Percentiles rank a stretch among this genome's conserved stretches.
These are phyloP conservation scores for Musa troglodytarum DNA, from an alignment of 176 grass and related monocot genomes.

Conservation along the genomic window DNA sequence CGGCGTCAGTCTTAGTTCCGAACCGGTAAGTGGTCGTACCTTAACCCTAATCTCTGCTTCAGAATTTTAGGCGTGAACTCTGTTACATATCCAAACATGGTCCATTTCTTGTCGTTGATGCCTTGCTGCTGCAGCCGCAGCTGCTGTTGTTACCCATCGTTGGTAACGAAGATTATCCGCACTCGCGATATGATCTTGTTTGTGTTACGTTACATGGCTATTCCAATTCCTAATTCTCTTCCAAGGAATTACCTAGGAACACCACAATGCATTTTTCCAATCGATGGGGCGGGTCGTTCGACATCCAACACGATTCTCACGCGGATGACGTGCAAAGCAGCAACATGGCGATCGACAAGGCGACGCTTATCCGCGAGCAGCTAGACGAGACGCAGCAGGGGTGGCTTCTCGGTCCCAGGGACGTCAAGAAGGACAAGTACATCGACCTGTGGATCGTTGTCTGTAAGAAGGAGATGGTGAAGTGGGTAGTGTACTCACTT, in stretches of 20 bases:
- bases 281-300: slow-evolving; percentile 24
- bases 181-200: too few species aligned
- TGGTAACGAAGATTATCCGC: too few species aligned
- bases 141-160: too few species aligned
- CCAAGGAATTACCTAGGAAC: not conserved
- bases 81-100: too few species aligned
- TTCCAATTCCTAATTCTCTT: too few species aligned
- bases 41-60: too few species aligned
- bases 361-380: not conserved
- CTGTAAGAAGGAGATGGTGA: not conserved
- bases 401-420: slow-evolving; percentile 13
- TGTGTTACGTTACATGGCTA: too few species aligned
- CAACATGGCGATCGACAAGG: not conserved
- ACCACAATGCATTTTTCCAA: slow-evolving; percentile 10
- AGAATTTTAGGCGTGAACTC: too few species aligned
- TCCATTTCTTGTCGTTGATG: too few species aligned
- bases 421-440: slow-evolving; percentile 7
- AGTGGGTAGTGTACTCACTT: not conserved
- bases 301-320: slow-evolving; percentile 4
- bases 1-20: too few species aligned
- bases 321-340: slow-evolving; percentile 18
- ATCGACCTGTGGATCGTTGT: slow-evolving; percentile 12
- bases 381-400: slow-evolving; percentile 12
- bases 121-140: too few species aligned
- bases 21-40: too few species aligned